These are phyloP conservation scores for Lotus japonicus DNA, from an alignment of 306 rosid genomes.

Conservation along the genomic window DNA sequence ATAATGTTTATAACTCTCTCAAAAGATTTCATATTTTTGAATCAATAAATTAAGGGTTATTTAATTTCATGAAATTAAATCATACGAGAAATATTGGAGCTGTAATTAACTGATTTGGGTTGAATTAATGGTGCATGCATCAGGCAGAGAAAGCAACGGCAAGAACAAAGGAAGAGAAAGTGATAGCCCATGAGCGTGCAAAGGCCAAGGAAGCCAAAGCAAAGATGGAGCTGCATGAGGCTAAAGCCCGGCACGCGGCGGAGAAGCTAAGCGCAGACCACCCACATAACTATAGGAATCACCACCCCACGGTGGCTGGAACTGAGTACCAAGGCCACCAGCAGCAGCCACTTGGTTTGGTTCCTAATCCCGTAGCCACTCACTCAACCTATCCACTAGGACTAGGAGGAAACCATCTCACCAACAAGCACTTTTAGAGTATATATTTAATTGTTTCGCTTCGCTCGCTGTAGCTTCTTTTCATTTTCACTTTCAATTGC, in stretches of 20 bases:
- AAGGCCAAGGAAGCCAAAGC: conserved; percentile 61
- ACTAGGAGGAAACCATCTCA: conserved; percentile 20
- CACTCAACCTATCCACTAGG: conserved; percentile 20
- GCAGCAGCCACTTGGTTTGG: conserved; percentile 21
- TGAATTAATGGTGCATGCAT: background rate
- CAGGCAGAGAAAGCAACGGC: conserved; percentile 53
- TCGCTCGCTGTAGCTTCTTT: too few relatives aligned
- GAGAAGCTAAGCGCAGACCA: conserved; percentile 33
- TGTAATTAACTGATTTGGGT: background rate
- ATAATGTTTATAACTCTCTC: too few relatives aligned
- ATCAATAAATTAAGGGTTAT: too few relatives aligned
- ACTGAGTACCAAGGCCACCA: background rate
- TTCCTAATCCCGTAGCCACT: conserved; percentile 11
- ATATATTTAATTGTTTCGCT: background rate
- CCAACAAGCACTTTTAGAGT: conserved; percentile 8
- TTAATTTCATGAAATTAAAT: too few relatives aligned
- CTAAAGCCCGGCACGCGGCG: conserved; percentile 55
- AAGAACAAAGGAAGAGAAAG: conserved; percentile 48
- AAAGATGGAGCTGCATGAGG: conserved; percentile 58
- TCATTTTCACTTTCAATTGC: too few relatives aligned
- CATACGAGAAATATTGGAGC: too few relatives aligned
- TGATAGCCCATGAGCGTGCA: conserved; percentile 41
- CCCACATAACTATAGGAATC: conserved; percentile 13
- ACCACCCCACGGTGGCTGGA: background rate
- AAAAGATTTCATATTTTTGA: too few relatives aligned